A percentile compares a stretch with the other conserved stretches of the same genome.
Conservation (phyloP, 768 basidiomycete species). For the Stropharia rugosoannulata region DNA sequence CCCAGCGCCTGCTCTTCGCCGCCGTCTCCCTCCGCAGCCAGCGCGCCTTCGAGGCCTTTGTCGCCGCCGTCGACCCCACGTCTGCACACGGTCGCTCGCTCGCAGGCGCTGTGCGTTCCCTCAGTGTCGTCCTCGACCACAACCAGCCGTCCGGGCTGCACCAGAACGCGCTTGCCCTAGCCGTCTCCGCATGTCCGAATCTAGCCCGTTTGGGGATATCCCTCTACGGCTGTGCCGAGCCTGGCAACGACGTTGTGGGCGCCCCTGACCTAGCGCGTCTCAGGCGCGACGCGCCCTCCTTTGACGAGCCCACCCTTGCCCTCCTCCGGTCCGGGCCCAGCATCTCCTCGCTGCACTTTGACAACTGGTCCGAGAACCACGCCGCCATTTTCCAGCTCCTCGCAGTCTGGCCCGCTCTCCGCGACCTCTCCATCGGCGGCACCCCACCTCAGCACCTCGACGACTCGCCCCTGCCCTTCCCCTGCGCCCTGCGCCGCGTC, state of each 20-base stretch:
- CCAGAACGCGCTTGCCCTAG: constrained; percentile 55
- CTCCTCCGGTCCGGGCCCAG: constrained; percentile 54
- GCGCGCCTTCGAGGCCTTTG: constrained; percentile 53
- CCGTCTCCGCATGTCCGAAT: constrained; percentile 59
- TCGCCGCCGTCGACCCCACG: constrained; percentile 44
- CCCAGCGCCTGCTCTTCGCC: constrained; percentile 66
- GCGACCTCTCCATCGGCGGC: constrained; percentile 56
- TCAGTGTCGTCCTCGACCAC: constrained; percentile 62
- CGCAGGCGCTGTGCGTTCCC: constrained; percentile 49
- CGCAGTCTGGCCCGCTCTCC: constrained; percentile 58
- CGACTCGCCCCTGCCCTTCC: constrained; percentile 40
- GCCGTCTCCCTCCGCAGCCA: constrained; percentile 54
- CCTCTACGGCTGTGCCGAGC: constrained; percentile 56
- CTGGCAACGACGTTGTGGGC: constrained; percentile 50
- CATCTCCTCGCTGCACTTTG: constrained; percentile 56
- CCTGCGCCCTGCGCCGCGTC: constrained; percentile 49
- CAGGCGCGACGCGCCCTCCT: constrained; percentile 51
- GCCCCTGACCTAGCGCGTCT: constrained; percentile 44
- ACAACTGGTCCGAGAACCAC: constrained; percentile 70
- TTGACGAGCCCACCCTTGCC: constrained; percentile 50
- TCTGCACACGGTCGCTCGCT: constrained; percentile 49
- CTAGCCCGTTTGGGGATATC: constrained; percentile 54
- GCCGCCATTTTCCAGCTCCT: constrained; percentile 60
- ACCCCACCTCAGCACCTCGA: constrained; percentile 52
- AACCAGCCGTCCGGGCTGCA: constrained; percentile 63